phyloP scores from a whole-genome alignment of 2,329 filamentous ascomycete species.

The Endothia cerciana region DNA sequence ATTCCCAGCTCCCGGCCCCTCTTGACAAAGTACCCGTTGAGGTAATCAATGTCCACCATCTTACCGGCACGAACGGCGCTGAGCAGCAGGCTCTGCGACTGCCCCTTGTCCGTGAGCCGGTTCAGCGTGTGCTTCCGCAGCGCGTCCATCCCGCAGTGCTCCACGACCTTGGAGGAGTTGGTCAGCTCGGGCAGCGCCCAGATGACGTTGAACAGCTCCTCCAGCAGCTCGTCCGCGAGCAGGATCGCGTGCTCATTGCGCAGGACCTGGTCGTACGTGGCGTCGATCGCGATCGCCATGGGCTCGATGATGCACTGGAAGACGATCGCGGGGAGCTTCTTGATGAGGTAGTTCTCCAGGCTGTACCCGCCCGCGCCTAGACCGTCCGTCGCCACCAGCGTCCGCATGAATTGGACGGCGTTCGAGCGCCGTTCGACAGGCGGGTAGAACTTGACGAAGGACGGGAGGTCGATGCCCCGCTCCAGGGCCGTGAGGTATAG shows the following conservation, averaged over 20 bases:
- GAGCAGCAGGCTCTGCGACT: slow-evolving; percentile 66
- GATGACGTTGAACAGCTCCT: slow-evolving; percentile 76
- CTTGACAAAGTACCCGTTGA: slow-evolving; percentile 85
- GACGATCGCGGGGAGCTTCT: slow-evolving; percentile 79
- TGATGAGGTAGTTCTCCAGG: slow-evolving; percentile 65
- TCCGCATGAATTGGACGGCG: slow-evolving; percentile 62
- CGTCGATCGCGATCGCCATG: slow-evolving; percentile 77
- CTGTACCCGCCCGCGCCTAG: slow-evolving; percentile 64
- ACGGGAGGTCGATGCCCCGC: slow-evolving; percentile 19
- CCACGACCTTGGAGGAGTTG: slow-evolving; percentile 58
- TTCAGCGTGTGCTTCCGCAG: slow-evolving; percentile 65
- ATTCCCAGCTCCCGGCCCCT: slow-evolving; percentile 75
- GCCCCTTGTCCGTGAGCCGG: slow-evolving; percentile 59
- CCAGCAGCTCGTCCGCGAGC: slow-evolving; percentile 71
- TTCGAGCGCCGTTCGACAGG: slow-evolving; percentile 34
- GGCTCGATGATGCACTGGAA: slow-evolving; percentile 80
- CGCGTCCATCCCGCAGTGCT: slow-evolving; percentile 60
- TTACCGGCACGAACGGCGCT: slow-evolving; percentile 64
- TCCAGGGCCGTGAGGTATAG: slow-evolving; percentile 41
- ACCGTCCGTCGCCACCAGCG: slow-evolving; percentile 63
- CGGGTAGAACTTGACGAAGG: slow-evolving; percentile 32
- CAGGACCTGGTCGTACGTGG: slow-evolving; percentile 72
- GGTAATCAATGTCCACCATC: slow-evolving; percentile 77
- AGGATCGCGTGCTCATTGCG: slow-evolving; percentile 67
- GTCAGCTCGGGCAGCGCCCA: slow-evolving; percentile 74